Evolutionary conservation across 495 filamentous ascomycete genomes (phyloP), one percentile per base, ranked within the genome.

Genomic region (Cetradonia linearis): DNA sequence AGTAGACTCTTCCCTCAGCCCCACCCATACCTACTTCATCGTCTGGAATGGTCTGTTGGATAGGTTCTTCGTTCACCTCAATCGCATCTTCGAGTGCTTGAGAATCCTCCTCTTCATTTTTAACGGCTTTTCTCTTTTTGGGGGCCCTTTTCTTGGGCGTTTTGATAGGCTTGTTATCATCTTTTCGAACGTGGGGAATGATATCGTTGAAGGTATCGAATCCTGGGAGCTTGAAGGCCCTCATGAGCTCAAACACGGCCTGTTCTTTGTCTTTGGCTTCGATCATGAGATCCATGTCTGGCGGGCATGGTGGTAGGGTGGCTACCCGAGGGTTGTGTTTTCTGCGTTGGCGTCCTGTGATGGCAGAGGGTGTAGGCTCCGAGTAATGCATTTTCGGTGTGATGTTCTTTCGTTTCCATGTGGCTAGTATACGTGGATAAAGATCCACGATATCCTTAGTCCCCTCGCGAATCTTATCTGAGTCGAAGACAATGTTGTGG

Each of bases 241-340:
- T 77, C 88, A 96, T 96, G 16, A 96, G 77, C 63, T 96, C 90
- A 67, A 96, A 95, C 0, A 96, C 91, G 0, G 93, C 91, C 70
- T 96, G 93, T 71, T 98, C 93, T 71, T 96, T 98, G 67, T 96
- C 91, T 67, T 96, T 98, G 20, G 93, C 93, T 74, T 98, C 93
- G 60, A 96, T 96, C 93, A 96, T 98, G 14, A 96, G 76, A 68
- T 96, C 93, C 86, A 94, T 92, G 8, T 83, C 82, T 6, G 81
- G 74, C 2, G 83, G 74, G 65, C 91, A 96, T 0, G 92, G 92
- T 14, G 92, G 92, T 18, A 98, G 71, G 0, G 82, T 87, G 36
- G 74, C 70, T 4, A 93, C 88, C 8, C 91, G 78, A 0, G 87
- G 83, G 49, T 82, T 87, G 67, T 96, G 92, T 70, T 95, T 95